Base-by-base conservation (phyloP, 2,329 filamentous ascomycete genomes). In the Claviceps humidiphila region DNA sequence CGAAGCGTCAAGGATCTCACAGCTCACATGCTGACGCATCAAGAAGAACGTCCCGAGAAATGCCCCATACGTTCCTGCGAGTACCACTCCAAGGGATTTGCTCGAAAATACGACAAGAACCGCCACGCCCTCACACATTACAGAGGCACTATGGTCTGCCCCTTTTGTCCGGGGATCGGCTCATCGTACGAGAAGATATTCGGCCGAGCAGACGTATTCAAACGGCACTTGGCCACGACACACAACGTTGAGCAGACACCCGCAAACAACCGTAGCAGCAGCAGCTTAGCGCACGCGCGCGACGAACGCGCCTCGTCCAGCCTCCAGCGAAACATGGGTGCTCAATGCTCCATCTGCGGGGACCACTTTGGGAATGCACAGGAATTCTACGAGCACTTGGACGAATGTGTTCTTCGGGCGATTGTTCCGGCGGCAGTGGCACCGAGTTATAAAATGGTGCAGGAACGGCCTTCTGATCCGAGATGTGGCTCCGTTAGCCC, bases 101-200 rank as follows among this genome's bases (percentile, higher is more conserved):
- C 91, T 3, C 79, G 91, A 55, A 97, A 97, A 68, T 98, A 97
- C 65, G 93, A 97, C 72, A 96, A 96, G 75, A 97, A 97, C 67
- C 76, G 93, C 13, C 93, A 98, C 65, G 95, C 91, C 1, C 71
- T 97, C 57, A 97, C 91, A 2, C 93, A 97, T 65, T 98, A 97
- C 74, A 95, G 95, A 68, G 91, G 91, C 8, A 96, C 89, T 14
- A 96, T 97, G 89, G 86, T 95, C 7, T 98, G 93, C 62, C 90
- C 90, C 5, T 97, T 97, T 68, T 97, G 93, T 59, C 89, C 90
- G 0, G 89, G 89, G 4, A 85, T 84, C 20, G 89, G 90, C 5
- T 90, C 88, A 3, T 80, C 88, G 1, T 87, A 85, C 5, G 91
- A 96, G 68, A 96, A 96, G 74, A 89, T 87, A 58, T 97, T 98